Evolutionary conservation across 768 basidiomycete genomes (phyloP).

Genomic region (Podaxis sp.): DNA sequence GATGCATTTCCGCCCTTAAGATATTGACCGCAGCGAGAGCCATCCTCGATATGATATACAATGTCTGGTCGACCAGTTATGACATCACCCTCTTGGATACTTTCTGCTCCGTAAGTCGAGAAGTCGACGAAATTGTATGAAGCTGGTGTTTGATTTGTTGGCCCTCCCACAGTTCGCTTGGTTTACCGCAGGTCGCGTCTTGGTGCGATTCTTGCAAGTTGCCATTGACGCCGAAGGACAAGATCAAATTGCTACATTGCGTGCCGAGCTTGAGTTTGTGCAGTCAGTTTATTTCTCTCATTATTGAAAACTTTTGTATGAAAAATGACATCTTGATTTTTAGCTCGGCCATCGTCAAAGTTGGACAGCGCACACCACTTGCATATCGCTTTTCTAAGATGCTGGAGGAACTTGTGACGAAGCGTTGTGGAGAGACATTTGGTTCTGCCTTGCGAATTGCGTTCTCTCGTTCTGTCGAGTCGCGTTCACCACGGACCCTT

Average conservation of each 20-base stretch:
- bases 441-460: conserved; percentile 28
- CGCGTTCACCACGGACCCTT: conserved; percentile 27
- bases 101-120: conserved; percentile 58
- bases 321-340: neutral
- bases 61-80: conserved; percentile 66
- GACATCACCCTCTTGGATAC: conserved; percentile 68
- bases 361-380: conserved; percentile 67
- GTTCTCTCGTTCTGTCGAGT: conserved; percentile 34
- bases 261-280: conserved; percentile 66
- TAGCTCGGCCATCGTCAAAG: conserved; percentile 57
- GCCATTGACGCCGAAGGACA: conserved; percentile 54
- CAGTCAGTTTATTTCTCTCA: conserved; percentile 38
- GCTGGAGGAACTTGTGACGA: conserved; percentile 46
- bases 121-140: neutral
- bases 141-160: neutral
- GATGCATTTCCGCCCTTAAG: conserved; percentile 68
- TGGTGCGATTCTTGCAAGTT: conserved; percentile 64
- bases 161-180: conserved; percentile 51
- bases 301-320: neutral
- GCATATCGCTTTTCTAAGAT: conserved; percentile 60
- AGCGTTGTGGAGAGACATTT: conserved; percentile 33
- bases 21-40: conserved; percentile 65
- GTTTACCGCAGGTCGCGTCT: conserved; percentile 66
- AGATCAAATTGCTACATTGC: conserved; percentile 58
- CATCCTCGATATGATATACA: conserved; percentile 66